Conservation (phyloP, 2,329 filamentous ascomycete genomes). For the Periconia sp. region DNA sequence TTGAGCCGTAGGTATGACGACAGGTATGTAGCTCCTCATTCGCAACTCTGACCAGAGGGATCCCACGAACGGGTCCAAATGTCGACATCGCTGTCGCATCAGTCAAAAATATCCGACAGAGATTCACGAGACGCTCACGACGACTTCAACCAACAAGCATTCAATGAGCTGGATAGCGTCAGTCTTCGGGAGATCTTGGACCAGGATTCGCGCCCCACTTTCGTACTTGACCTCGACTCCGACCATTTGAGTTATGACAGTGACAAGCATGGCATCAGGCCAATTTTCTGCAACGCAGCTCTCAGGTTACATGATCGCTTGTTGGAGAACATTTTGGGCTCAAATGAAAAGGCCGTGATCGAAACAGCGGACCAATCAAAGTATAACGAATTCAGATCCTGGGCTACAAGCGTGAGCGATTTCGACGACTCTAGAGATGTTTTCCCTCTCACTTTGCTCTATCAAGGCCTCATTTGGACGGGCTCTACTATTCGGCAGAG, state of each 20-base stretch:
- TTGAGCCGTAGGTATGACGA: too few species aligned
- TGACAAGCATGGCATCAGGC: constrained; percentile 21
- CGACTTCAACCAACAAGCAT: constrained; percentile 19
- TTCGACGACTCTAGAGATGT: constrained; percentile 55
- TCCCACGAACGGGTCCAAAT: too few species aligned
- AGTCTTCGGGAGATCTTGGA: constrained; percentile 37
- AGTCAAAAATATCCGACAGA: too few species aligned
- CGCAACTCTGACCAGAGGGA: too few species aligned
- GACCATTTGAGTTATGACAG: constrained; percentile 23
- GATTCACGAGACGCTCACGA: constrained; percentile 5
- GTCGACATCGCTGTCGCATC: constrained; percentile 2
- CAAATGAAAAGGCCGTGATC: background rate
- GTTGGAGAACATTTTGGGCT: constrained; percentile 30
- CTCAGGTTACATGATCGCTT: constrained; percentile 35
- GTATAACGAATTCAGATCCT: constrained; percentile 48
- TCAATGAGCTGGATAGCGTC: constrained; percentile 29
- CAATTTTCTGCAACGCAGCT: constrained; percentile 39
- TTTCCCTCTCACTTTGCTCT: constrained; percentile 50
- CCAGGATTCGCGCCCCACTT: constrained; percentile 38
- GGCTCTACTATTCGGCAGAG: constrained; percentile 34
- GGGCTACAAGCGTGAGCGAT: constrained; percentile 51
- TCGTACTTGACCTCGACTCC: constrained; percentile 39
- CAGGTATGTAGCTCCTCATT: too few species aligned
- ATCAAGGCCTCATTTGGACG: constrained; percentile 36
- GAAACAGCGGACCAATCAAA: constrained; percentile 12